Evolutionary conservation across 768 basidiomycete species (phyloP).

Genomic region (Pleurotus pulmonarius): DNA sequence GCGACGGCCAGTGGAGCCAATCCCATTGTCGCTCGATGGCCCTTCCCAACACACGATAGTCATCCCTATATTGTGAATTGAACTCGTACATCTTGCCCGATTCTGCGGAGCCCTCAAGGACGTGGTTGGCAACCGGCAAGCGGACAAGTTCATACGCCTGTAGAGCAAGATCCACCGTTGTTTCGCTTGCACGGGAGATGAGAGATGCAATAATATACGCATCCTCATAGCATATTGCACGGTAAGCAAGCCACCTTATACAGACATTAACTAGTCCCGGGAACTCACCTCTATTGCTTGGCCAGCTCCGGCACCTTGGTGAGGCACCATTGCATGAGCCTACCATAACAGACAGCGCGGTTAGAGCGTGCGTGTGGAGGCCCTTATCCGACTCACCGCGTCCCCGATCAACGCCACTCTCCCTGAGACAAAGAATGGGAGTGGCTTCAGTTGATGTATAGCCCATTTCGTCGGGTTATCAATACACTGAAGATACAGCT

Average conservation of each 20-base stretch:
- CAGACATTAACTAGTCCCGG: neutral
- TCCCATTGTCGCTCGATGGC: slow-evolving; percentile 39
- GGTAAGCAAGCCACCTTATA: neutral
- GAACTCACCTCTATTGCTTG: slow-evolving; percentile 24
- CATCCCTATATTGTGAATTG: slow-evolving; percentile 29
- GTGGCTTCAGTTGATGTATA: slow-evolving; percentile 27
- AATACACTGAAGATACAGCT: slow-evolving; percentile 18
- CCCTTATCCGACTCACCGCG: slow-evolving; percentile 23
- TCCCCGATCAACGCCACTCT: slow-evolving; percentile 41
- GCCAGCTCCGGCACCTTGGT: slow-evolving; percentile 24
- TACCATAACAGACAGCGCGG: neutral
- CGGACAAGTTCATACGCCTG: slow-evolving; percentile 30
- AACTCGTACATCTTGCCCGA: slow-evolving; percentile 36
- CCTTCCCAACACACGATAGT: slow-evolving; percentile 32
- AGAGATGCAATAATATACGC: slow-evolving; percentile 22
- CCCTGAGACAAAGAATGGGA: slow-evolving; percentile 32
- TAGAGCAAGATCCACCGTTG: slow-evolving; percentile 16
- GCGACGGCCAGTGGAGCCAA: slow-evolving; percentile 33
- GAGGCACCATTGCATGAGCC: slow-evolving; percentile 26
- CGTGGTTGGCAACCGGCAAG: slow-evolving; percentile 29
- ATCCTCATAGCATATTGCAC: slow-evolving; percentile 14
- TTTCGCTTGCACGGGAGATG: slow-evolving; percentile 9
- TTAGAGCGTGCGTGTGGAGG: too few species aligned
- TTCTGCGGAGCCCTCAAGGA: slow-evolving; percentile 26
- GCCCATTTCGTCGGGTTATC: slow-evolving; percentile 33